phyloP scores from a whole-genome alignment of 2,329 filamentous ascomycete species.

The Chaetomium olivaceum region DNA sequence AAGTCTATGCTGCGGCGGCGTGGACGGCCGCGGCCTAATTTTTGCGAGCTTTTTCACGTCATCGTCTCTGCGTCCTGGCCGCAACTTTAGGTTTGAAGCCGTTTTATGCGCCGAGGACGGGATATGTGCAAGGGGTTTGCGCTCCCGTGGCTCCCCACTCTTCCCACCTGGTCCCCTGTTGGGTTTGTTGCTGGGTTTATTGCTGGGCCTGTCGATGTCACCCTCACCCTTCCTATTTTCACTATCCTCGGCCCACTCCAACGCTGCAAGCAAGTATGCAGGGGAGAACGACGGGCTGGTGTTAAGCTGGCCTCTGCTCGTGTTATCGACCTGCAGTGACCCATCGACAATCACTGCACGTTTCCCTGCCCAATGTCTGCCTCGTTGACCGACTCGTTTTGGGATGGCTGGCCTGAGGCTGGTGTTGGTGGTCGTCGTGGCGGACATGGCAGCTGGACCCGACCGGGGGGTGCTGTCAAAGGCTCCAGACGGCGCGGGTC shows the following conservation, averaged over 20 bases:
- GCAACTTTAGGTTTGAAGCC: conserved; percentile 2
- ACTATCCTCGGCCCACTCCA: conserved; percentile 19
- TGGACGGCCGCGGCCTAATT: conserved; percentile 2
- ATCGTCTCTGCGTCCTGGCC: conserved; percentile 11
- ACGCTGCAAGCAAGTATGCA: conserved; percentile 19
- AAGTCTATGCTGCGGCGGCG: conserved; percentile 21
- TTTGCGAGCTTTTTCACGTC: conserved; percentile 16
- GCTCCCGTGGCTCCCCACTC: not conserved
- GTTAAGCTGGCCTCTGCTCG: conserved; percentile 6
- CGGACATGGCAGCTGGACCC: conserved; percentile 6
- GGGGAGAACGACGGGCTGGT: conserved; percentile 20
- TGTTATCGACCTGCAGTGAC: conserved; percentile 19
- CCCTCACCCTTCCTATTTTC: not conserved
- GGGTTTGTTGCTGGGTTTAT: not conserved
- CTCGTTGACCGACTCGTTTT: conserved; percentile 2
- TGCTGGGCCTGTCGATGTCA: not conserved
- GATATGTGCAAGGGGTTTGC: not conserved
- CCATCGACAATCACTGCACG: conserved; percentile 18
- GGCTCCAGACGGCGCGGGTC: conserved; percentile 7
- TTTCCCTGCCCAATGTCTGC: conserved; percentile 12
- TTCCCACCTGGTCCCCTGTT: not conserved
- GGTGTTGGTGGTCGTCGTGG: conserved; percentile 12
- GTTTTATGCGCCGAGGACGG: conserved; percentile 10
- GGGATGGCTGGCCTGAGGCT: conserved; percentile 10
- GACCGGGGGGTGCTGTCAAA: conserved; percentile 9